These are phyloP conservation scores for Colletotrichum tropicicola DNA, from an alignment of 2,329 filamentous ascomycete species.

Conservation along the genomic window DNA sequence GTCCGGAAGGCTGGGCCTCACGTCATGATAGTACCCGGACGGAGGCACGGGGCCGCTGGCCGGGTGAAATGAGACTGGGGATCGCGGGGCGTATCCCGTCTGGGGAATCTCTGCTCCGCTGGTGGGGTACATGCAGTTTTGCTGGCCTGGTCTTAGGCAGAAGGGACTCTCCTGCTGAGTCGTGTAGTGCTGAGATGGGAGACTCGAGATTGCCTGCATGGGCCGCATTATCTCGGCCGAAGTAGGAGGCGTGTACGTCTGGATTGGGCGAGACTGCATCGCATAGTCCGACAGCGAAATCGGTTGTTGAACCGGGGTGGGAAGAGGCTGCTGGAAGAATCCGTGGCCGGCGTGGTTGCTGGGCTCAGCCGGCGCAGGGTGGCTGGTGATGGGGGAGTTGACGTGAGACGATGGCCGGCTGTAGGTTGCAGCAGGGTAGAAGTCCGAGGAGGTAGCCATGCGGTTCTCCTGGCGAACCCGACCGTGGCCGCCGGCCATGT, in stretches of 20 bases:
- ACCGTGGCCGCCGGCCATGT: constrained; percentile 1
- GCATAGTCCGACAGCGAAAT: constrained; percentile 19
- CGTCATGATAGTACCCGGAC: constrained; percentile 16
- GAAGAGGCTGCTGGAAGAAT: constrained; percentile 20
- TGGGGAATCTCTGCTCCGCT: constrained; percentile 18
- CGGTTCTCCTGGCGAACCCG: constrained; percentile 16
- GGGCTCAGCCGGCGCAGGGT: constrained; percentile 10
- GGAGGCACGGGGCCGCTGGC: background rate
- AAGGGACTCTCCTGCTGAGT: constrained; percentile 22
- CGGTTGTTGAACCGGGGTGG: constrained; percentile 6
- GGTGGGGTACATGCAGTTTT: constrained; percentile 12
- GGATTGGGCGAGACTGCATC: constrained; percentile 20
- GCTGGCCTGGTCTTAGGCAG: constrained; percentile 14
- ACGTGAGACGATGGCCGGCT: constrained; percentile 19
- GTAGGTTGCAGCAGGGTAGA: constrained; percentile 20
- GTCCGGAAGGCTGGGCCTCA: constrained; percentile 20
- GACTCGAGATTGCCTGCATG: constrained; percentile 15
- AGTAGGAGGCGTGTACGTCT: constrained; percentile 14
- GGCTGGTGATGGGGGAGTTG: constrained; percentile 18
- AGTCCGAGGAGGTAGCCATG: constrained; percentile 1
- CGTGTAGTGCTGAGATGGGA: constrained; percentile 22
- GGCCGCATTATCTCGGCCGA: constrained; percentile 27
- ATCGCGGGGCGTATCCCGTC: constrained; percentile 19
- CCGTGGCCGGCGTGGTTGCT: background rate
- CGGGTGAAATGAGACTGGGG: constrained; percentile 10